A percentile compares a stretch with the other conserved stretches of the same genome.
Evolutionary conservation across 2,329 filamentous ascomycete species (phyloP).

Genomic region (Helicocarpus griseus): DNA sequence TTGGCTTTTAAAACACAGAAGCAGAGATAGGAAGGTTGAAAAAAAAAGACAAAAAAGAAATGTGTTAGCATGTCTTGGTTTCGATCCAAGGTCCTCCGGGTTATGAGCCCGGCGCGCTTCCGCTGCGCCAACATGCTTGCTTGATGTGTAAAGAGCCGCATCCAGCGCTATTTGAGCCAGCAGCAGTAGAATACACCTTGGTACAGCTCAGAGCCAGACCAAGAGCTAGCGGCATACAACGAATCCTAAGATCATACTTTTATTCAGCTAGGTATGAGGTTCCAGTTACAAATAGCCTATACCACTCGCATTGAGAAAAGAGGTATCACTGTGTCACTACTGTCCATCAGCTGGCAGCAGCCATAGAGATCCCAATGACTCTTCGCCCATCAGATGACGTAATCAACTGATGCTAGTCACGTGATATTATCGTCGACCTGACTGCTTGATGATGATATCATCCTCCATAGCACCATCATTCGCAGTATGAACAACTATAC

Average conservation of each 20-base stretch:
- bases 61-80: slow-evolving; percentile 4
- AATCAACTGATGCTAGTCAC: slow-evolving; percentile 1
- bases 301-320: too few relatives aligned
- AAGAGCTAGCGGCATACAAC: too few relatives aligned
- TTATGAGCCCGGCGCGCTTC: slow-evolving; percentile 29
- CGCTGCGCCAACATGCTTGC: slow-evolving; percentile 20
- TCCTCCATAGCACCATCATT: background rate
- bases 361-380: background rate
- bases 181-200: too few relatives aligned
- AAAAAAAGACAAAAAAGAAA: background rate
- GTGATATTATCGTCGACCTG: background rate
- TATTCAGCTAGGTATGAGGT: too few relatives aligned
- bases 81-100: slow-evolving; percentile 22
- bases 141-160: background rate
- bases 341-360: too few relatives aligned
- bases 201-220: too few relatives aligned
- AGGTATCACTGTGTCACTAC: too few relatives aligned
- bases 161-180: background rate
- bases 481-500: background rate
- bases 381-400: background rate
- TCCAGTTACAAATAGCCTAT: too few relatives aligned
- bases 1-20: background rate
- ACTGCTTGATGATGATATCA: slow-evolving; percentile 1
- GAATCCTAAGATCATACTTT: too few relatives aligned
- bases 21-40: background rate